Evolutionary conservation across 2,329 filamentous ascomycete species (phyloP), one percentile per base, ranked within the genome.

Genomic region (Plenodomus biglobosus): DNA sequence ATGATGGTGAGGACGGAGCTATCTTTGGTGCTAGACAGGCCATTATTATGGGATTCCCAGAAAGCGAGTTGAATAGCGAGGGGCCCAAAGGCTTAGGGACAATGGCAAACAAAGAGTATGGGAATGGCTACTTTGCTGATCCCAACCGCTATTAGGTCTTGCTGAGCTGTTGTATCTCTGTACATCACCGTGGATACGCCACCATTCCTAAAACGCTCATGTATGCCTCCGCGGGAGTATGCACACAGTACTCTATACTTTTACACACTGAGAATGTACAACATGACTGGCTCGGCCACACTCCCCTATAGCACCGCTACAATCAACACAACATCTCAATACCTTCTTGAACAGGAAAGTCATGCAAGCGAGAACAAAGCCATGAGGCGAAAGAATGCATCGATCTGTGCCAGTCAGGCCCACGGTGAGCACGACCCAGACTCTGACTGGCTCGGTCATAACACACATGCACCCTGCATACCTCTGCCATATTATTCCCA

Each of bases 41-140:
- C 13, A 64, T 64, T 19, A 50, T 64, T 13, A 22, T 64, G 36
- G 61, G 61, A 1, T 50, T 57, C 40, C 58, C 59, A 5, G 61
- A 55, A 20, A 56, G 48, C 16, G 46, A 43, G n/a, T 46, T 56
- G 38, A 51, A 54, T 20, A 45, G 42, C 10, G 40, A 51, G n/a
- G 55, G 55, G 10, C 49, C 52, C 4, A 50, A 32, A 16, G 53
- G 58, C 8, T 27, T 61, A 18, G 53, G 48, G 7, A 58, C 52
- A 8, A 16, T 58, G 35, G 53, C 52, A 35, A 44, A 49, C 22
- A 44, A 50, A 19, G 37, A 37, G 18, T 32, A 41, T 6, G 37
- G 11, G 21, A 44, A 32, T 6, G 1, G 27, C 8, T 32, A 32
- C 27, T 32, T 32, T 32, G 27, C 27, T 32, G 27, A 32, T 3